Percentiles rank a stretch among this genome's conserved stretches.
Conservation (phyloP, 768 basidiomycete genomes). For the Roridomyces roridus region DNA sequence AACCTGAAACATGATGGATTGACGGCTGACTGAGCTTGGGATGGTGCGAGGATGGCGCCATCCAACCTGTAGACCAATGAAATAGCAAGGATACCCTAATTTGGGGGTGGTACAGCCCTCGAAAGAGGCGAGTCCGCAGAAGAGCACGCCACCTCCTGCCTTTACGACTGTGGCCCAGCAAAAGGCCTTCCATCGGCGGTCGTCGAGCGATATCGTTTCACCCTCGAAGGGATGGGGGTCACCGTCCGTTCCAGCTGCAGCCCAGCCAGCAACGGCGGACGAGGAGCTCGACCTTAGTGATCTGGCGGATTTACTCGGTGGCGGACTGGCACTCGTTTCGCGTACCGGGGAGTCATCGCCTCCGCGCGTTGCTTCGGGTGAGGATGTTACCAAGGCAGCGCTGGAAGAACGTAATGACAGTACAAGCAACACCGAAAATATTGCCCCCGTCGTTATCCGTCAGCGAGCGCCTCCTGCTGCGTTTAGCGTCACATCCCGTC, state of each 20-base stretch:
- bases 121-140: neutral
- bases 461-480: conserved; percentile 59
- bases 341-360: conserved; percentile 10
- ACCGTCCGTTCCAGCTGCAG: neutral
- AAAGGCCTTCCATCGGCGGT: conserved; percentile 24
- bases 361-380: neutral
- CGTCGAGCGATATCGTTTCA: conserved; percentile 28
- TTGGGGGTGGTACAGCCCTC: conserved; percentile 31
- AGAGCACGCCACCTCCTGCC: no score
- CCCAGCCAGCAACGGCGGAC: no score
- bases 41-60: no score
- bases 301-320: conserved; percentile 49
- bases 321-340: conserved; percentile 47
- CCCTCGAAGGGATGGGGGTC: neutral
- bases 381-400: no score
- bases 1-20: no score
- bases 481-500: conserved; percentile 69
- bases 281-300: conserved; percentile 36
- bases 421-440: conserved; percentile 27
- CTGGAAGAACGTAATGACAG: no score
- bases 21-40: no score
- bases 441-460: conserved; percentile 66
- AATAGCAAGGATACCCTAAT: no score
- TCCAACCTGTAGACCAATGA: no score
- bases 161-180: no score